A percentile compares a stretch with the other conserved stretches of the same genome.
These are phyloP conservation scores for Licmophora abbreviata DNA, from an alignment of 108 stramenopile genomes.

Conservation along the genomic window DNA sequence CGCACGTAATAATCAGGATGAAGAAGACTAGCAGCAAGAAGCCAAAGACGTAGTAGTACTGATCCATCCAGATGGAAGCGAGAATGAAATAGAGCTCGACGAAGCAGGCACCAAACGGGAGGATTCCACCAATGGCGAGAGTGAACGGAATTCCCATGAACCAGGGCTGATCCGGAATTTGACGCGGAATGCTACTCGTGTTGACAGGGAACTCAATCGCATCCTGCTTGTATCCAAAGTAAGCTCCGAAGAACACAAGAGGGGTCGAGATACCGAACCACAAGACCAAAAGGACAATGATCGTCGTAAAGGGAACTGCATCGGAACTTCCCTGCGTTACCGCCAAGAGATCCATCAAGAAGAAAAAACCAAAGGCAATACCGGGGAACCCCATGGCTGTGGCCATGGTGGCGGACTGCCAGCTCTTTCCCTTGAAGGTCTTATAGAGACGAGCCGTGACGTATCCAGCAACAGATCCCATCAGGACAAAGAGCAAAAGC, in stretches of 20 bases:
- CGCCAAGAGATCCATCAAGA: constrained; percentile 82
- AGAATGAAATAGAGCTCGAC: constrained; percentile 98
- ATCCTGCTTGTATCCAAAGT: constrained; percentile 96
- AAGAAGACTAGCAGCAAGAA: constrained; percentile 92
- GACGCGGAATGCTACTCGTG: constrained; percentile 84
- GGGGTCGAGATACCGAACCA: constrained; percentile 97
- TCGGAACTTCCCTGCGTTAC: constrained; percentile 66
- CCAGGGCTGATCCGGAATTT: constrained; percentile 94
- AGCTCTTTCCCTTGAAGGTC: constrained; percentile 93
- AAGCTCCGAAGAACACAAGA: constrained; percentile 93
- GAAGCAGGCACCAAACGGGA: constrained; percentile 96
- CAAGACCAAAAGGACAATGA: constrained; percentile 82
- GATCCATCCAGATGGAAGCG: constrained; percentile 90
- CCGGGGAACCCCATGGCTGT: constrained; percentile 92
- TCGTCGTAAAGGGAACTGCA: constrained; percentile 90
- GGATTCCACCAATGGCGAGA: constrained; percentile 87
- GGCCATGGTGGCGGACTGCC: constrained; percentile 88
- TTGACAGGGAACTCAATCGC: constrained; percentile 92
- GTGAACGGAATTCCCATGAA: constrained; percentile 84
- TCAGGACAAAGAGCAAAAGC: constrained; percentile 90
- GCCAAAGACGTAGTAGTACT: constrained; percentile 98
- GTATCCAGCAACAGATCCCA: constrained; percentile 92
- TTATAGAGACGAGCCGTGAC: constrained; percentile 93
- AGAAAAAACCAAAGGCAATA: constrained; percentile 75
- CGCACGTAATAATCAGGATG: constrained; percentile 93